Percentiles rank a stretch among this genome's conserved stretches.
Conservation (phyloP, 1,284 basidiomycete species). For the Cystobasidium sp. region DNA sequence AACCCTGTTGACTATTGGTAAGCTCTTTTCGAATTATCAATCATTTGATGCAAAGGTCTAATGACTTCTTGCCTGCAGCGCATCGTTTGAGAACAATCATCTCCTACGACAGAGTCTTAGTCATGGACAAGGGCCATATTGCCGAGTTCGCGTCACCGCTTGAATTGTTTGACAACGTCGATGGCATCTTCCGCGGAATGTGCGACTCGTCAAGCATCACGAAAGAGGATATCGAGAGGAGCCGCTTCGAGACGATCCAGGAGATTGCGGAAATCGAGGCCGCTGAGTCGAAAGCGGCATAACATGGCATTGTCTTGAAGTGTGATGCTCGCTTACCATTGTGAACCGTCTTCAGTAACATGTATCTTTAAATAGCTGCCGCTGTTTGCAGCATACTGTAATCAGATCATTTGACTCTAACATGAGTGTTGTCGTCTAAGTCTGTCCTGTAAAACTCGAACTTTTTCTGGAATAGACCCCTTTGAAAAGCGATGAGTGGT, state of each 20-base stretch:
- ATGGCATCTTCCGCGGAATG: constrained; percentile 69
- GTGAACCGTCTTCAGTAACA: not conserved
- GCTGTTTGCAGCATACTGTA: no score
- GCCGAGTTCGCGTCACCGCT: constrained; percentile 69
- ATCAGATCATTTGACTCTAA: no score
- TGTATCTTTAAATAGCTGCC: no score
- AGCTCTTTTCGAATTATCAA: constrained; percentile 58
- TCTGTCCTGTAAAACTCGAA: no score
- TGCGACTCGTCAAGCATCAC: constrained; percentile 62
- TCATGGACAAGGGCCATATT: constrained; percentile 72
- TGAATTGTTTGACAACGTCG: constrained; percentile 63
- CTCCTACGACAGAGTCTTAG: constrained; percentile 73
- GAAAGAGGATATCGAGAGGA: constrained; percentile 18
- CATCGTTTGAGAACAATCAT: constrained; percentile 77
- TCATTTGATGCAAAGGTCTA: not conserved
- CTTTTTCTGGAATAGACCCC: no score
- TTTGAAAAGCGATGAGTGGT: no score
- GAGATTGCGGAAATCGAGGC: constrained; percentile 25
- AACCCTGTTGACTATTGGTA: constrained; percentile 77
- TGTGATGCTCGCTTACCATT: not conserved
- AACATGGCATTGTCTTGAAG: not conserved
- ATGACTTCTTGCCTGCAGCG: constrained; percentile 52
- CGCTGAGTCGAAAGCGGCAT: not conserved
- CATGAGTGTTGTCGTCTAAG: no score
- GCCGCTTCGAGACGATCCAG: constrained; percentile 28